Conservation (phyloP, 768 basidiomycete species). For the Hydnomerulius pinastri region DNA sequence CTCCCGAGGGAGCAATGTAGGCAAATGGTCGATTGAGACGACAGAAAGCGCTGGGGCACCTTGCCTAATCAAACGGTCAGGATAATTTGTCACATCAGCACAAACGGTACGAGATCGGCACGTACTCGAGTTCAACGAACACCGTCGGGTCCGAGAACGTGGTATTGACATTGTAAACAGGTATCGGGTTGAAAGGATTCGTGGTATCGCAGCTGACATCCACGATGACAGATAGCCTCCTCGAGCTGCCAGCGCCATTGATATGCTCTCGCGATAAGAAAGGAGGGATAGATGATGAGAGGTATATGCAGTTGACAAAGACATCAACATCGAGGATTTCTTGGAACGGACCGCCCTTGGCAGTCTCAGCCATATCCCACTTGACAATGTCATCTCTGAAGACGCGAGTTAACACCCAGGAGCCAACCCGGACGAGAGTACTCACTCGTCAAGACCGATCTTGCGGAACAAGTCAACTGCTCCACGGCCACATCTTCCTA, state of each 20-base stretch:
- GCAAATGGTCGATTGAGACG: constrained; percentile 96
- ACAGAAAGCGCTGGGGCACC: constrained; percentile 75
- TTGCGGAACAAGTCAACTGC: constrained; percentile 95
- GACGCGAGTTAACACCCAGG: constrained; percentile 1
- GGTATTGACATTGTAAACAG: constrained; percentile 92
- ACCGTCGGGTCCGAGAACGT: constrained; percentile 93
- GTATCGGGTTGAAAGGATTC: constrained; percentile 97
- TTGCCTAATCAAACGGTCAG: constrained; percentile 39
- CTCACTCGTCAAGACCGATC: constrained; percentile 92
- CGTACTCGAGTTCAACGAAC: constrained; percentile 78
- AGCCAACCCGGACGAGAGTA: constrained; percentile 12
- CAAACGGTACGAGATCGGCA: constrained; percentile 13
- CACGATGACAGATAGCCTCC: constrained; percentile 81
- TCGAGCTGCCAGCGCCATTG: constrained; percentile 61
- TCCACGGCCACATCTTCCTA: constrained; percentile 92
- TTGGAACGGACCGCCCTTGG: constrained; percentile 92
- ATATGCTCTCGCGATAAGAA: constrained; percentile 78
- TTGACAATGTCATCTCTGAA: constrained; percentile 88
- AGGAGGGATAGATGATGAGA: constrained; percentile 80
- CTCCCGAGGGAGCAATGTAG: constrained; percentile 92
- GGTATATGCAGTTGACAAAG: constrained; percentile 99
- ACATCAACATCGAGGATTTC: constrained; percentile 97
- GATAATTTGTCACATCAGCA: neutral
- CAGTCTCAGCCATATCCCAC: constrained; percentile 98
- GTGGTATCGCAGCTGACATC: constrained; percentile 99